These are phyloP conservation scores for Hirschfeldia incana DNA, from an alignment of 345 rosid genomes.

Conservation along the genomic window DNA sequence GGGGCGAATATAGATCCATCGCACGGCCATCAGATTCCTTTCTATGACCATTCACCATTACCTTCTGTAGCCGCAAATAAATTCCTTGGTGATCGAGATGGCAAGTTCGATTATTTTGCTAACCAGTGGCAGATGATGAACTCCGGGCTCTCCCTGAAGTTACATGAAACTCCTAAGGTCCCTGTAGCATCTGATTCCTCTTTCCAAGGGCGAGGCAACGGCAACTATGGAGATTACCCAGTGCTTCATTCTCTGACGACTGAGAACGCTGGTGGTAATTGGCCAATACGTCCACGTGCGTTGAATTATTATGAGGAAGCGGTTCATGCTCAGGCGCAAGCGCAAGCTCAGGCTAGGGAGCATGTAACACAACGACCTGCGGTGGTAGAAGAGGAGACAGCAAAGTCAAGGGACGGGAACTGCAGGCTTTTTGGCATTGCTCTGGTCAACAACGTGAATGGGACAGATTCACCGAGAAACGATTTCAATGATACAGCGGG, in stretches of 20 bases:
- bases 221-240: conserved; percentile 49
- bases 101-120: conserved; percentile 45
- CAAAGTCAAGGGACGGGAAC: conserved; percentile 52
- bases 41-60: conserved; percentile 44
- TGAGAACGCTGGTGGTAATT: conserved; percentile 51
- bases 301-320: conserved; percentile 43
- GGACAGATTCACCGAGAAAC: conserved; percentile 42
- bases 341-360: conserved; percentile 44
- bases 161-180: conserved; percentile 43
- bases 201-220: conserved; percentile 46
- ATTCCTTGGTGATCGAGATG: conserved; percentile 46
- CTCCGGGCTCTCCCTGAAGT: conserved; percentile 52
- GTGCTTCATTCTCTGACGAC: conserved; percentile 42
- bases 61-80: conserved; percentile 39
- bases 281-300: conserved; percentile 54
- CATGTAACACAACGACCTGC: conserved; percentile 37
- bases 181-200: conserved; percentile 43
- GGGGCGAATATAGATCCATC: conserved; percentile 48
- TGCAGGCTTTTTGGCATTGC: conserved; percentile 82
- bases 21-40: conserved; percentile 39
- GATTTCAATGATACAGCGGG: conserved; percentile 26
- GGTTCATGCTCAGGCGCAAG: conserved; percentile 46
- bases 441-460: conserved; percentile 45
- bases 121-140: conserved; percentile 56
- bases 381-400: conserved; percentile 43